Percentiles rank a stretch among this genome's conserved stretches.
Conservation (phyloP, 1,284 basidiomycete genomes). For the Cryptococcus hybrid region DNA sequence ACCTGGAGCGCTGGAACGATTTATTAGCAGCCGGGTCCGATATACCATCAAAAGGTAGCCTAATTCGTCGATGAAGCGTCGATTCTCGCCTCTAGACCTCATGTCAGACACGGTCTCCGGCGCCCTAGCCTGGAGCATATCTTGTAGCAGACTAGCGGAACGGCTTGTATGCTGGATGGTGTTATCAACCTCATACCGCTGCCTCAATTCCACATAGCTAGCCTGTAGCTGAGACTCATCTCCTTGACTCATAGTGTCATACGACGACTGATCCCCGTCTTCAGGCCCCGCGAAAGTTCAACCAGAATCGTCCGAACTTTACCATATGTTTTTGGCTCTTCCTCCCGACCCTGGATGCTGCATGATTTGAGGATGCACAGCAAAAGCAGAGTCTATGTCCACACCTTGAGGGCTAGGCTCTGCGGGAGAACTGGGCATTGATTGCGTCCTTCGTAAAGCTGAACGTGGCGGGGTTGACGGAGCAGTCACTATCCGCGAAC, state of each 20-base stretch:
- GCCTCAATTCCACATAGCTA: constrained; percentile 44
- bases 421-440: constrained; percentile 19
- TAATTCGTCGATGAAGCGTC: constrained; percentile 46
- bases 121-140: constrained; percentile 27
- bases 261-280: background rate
- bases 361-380: background rate
- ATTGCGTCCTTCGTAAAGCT: constrained; percentile 5
- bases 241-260: background rate
- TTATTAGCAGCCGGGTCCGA: constrained; percentile 15
- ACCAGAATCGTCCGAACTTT: constrained; percentile 22
- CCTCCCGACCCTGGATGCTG: constrained; percentile 18
- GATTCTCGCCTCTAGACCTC: constrained; percentile 45
- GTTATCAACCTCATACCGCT: constrained; percentile 43
- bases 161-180: constrained; percentile 10
- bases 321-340: constrained; percentile 37
- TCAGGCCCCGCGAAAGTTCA: constrained; percentile 4
- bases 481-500: constrained; percentile 1
- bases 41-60: constrained; percentile 39
- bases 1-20: constrained; percentile 34
- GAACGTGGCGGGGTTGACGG: constrained; percentile 13
- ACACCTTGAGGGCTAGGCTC: background rate
- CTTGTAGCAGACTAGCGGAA: constrained; percentile 21
- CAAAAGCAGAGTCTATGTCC: background rate
- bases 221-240: constrained; percentile 9
- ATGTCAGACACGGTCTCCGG: constrained; percentile 44